Conservation (phyloP, 2,329 filamentous ascomycete species). For the Diaporthe sp. region DNA sequence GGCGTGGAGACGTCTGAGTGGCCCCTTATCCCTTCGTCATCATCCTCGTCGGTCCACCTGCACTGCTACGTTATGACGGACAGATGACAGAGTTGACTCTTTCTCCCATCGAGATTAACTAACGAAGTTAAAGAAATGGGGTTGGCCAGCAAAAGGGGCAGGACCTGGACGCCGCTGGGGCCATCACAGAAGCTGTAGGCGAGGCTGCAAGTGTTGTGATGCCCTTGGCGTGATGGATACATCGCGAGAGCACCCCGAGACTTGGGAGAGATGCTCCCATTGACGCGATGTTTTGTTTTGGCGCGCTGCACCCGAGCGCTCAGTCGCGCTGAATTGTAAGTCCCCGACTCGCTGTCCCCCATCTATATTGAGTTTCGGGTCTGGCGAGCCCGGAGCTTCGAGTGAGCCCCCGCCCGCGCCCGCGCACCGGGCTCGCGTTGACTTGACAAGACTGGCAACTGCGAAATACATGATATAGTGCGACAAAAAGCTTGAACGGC, state of each 20-base stretch:
- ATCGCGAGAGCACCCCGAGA: neutral
- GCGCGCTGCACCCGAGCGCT: constrained; percentile 8
- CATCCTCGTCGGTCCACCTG: constrained; percentile 34
- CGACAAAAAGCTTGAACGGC: constrained; percentile 24
- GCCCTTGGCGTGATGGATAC: neutral
- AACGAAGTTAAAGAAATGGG: constrained; percentile 26
- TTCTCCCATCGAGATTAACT: constrained; percentile 9
- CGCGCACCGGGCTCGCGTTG: constrained; percentile 1
- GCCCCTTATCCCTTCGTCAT: constrained; percentile 23
- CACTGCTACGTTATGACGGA: constrained; percentile 21
- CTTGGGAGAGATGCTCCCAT: neutral
- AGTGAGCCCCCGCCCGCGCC: constrained; percentile 2
- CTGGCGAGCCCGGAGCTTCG: constrained; percentile 10
- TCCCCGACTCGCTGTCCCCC: neutral
- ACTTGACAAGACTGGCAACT: neutral
- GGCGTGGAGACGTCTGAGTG: constrained; percentile 22
- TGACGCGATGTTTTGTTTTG: neutral
- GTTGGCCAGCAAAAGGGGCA: constrained; percentile 16
- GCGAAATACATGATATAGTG: constrained; percentile 18
- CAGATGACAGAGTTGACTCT: constrained; percentile 11
- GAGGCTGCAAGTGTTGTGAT: constrained; percentile 10
- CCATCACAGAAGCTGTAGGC: neutral
- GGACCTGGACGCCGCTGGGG: constrained; percentile 12
- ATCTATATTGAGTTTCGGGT: constrained; percentile 14
- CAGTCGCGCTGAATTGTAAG: neutral